Conservation (phyloP, 2,329 filamentous ascomycete species). For the Colletotrichum musae region DNA sequence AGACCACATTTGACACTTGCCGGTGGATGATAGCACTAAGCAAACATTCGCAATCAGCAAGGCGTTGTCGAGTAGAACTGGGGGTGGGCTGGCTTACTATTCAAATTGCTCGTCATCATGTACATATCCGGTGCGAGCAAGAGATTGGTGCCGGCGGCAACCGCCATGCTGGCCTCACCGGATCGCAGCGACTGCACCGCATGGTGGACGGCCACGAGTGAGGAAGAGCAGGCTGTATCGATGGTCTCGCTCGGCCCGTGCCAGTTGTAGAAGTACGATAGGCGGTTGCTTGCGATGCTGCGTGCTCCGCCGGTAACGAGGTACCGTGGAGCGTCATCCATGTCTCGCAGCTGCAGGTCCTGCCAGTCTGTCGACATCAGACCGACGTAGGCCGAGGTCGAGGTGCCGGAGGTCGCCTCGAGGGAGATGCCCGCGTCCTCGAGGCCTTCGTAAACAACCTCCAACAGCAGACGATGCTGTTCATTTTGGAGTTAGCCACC, state of each 20-base stretch:
- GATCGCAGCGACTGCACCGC: conserved; percentile 53
- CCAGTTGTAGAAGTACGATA: conserved; percentile 58
- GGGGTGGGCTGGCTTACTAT: conserved; percentile 17
- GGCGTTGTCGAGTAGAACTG: too few species aligned
- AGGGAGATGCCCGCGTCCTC: conserved; percentile 42
- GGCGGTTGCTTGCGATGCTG: conserved; percentile 55
- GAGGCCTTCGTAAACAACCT: conserved; percentile 53
- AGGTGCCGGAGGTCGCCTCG: conserved; percentile 4
- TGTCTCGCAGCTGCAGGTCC: conserved; percentile 45
- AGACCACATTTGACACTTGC: conserved; percentile 57
- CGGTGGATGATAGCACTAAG: conserved; percentile 53
- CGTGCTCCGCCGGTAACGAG: conserved; percentile 51
- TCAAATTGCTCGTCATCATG: conserved; percentile 37
- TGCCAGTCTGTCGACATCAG: conserved; percentile 47
- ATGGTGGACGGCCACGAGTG: conserved; percentile 57
- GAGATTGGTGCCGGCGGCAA: conserved; percentile 50
- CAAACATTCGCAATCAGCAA: too few species aligned
- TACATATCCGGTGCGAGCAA: conserved; percentile 22
- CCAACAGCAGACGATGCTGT: conserved; percentile 49
- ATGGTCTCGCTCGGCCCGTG: conserved; percentile 57
- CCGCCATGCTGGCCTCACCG: conserved; percentile 48
- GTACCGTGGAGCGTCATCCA: conserved; percentile 45
- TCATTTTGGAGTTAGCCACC: not conserved
- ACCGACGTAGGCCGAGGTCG: conserved; percentile 43
- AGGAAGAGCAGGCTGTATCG: conserved; percentile 61